A percentile compares a stretch with the other conserved stretches of the same genome.
phyloP scores from a whole-genome alignment of 2,329 filamentous ascomycete genomes.

The Penicillium janthinellum region DNA sequence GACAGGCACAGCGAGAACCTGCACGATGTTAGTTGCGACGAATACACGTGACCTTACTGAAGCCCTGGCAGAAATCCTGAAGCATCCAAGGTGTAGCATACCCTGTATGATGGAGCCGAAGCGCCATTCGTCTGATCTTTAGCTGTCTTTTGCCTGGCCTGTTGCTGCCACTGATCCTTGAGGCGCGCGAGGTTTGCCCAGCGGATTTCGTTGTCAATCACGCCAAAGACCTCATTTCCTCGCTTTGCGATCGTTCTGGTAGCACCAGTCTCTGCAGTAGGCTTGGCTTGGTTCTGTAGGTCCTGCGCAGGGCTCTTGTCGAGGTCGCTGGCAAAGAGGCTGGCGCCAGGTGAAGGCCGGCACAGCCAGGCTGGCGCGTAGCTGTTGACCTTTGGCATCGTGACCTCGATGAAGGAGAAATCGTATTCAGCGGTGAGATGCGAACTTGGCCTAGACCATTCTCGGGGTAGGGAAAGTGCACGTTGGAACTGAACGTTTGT shows the following conservation, averaged over 20 bases:
- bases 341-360: conserved; percentile 72
- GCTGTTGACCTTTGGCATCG: conserved; percentile 82
- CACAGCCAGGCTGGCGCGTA: conserved; percentile 88
- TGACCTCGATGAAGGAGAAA: background rate
- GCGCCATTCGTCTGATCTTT: conserved; percentile 35
- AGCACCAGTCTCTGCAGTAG: conserved; percentile 41
- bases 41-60: background rate
- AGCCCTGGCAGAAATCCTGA: background rate
- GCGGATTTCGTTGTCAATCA: conserved; percentile 83
- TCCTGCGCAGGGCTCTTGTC: conserved; percentile 40
- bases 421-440: background rate
- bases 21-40: conserved; percentile 11
- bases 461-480: background rate
- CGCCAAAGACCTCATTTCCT: conserved; percentile 85
- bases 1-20: conserved; percentile 77
- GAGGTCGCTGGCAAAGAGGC: conserved; percentile 67
- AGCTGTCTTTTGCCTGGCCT: conserved; percentile 36
- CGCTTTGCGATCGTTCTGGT: conserved; percentile 72
- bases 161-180: conserved; percentile 62
- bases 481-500: conserved; percentile 4
- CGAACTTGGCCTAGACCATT: conserved; percentile 9
- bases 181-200: conserved; percentile 84
- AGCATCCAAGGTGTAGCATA: conserved; percentile 19
- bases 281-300: conserved; percentile 28
- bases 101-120: conserved; percentile 36